Evolutionary conservation across 2,329 filamentous ascomycete genomes (phyloP).

Genomic region (Coniochaeta hoffmannii): DNA sequence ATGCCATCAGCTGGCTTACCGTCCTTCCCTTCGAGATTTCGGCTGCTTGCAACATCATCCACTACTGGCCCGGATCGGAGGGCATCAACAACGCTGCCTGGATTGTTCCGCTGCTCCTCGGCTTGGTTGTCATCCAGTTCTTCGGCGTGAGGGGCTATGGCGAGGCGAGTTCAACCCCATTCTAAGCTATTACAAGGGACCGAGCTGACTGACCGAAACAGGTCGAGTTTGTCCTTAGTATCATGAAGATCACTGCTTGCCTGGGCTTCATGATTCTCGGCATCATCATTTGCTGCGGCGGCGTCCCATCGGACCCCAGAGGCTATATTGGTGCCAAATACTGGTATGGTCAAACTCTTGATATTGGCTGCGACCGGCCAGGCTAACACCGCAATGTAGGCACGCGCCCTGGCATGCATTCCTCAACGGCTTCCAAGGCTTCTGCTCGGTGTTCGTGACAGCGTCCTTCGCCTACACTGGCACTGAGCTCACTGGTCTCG

Average conservation of each 20-base stretch:
- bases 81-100: slow-evolving; percentile 25
- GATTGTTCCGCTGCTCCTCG: slow-evolving; percentile 42
- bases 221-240: slow-evolving; percentile 46
- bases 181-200: background rate
- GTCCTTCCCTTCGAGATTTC: slow-evolving; percentile 29
- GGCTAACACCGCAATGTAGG: slow-evolving; percentile 1
- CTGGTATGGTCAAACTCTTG: slow-evolving; percentile 40
- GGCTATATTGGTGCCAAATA: slow-evolving; percentile 52
- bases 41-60: slow-evolving; percentile 36
- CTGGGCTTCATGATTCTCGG: slow-evolving; percentile 55
- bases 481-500: slow-evolving; percentile 37
- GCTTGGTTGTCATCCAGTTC: slow-evolving; percentile 38
- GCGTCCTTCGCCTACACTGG: slow-evolving; percentile 37
- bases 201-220: slow-evolving; percentile 4
- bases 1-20: slow-evolving; percentile 6
- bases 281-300: slow-evolving; percentile 47
- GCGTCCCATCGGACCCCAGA: slow-evolving; percentile 33
- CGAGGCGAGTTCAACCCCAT: slow-evolving; percentile 26
- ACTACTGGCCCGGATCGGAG: slow-evolving; percentile 30
- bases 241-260: slow-evolving; percentile 47
- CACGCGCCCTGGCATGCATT: slow-evolving; percentile 27
- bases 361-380: background rate
- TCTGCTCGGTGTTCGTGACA: slow-evolving; percentile 37
- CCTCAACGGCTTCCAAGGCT: slow-evolving; percentile 35
- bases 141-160: slow-evolving; percentile 45